phyloP scores from a whole-genome alignment of 495 filamentous ascomycete species.

The Podospora australis region DNA sequence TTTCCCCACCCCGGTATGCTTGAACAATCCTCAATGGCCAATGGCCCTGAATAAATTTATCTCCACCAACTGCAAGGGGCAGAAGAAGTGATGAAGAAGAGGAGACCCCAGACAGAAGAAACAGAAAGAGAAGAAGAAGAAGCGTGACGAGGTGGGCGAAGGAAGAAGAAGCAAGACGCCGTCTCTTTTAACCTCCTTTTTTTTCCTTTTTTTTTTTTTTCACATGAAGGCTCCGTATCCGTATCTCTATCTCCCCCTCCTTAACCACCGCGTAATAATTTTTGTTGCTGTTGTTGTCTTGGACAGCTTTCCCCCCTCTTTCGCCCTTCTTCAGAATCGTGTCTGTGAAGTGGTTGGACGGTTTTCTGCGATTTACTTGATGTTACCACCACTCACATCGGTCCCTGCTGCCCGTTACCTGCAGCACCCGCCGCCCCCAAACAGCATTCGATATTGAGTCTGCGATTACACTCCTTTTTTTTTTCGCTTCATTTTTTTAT shows the following conservation, averaged over 20 bases:
- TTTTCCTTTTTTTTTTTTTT: too few relatives aligned
- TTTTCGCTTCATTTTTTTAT: neutral
- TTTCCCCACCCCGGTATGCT: too few relatives aligned
- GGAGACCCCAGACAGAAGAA: neutral
- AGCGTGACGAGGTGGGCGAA: too few relatives aligned
- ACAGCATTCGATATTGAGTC: neutral
- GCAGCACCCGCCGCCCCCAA: too few relatives aligned
- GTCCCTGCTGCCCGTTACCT: neutral
- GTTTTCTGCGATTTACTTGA: neutral
- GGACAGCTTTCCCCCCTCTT: neutral
- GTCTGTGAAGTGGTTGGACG: neutral
- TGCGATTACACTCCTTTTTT: neutral
- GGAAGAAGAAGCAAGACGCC: neutral
- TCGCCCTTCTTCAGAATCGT: neutral
- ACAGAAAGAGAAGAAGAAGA: too few relatives aligned
- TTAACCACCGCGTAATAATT: conserved; percentile 1
- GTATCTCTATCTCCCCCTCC: neutral
- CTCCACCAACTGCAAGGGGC: too few relatives aligned
- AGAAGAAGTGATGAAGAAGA: too few relatives aligned
- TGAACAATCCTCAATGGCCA: too few relatives aligned
- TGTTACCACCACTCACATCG: neutral
- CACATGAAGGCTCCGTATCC: too few relatives aligned
- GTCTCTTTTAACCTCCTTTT: neutral
- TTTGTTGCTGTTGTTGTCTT: neutral
- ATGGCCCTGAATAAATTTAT: conserved; percentile 1